These are phyloP conservation scores for Lathyrus oleraceus DNA, from an alignment of 306 rosid genomes.

Conservation along the genomic window DNA sequence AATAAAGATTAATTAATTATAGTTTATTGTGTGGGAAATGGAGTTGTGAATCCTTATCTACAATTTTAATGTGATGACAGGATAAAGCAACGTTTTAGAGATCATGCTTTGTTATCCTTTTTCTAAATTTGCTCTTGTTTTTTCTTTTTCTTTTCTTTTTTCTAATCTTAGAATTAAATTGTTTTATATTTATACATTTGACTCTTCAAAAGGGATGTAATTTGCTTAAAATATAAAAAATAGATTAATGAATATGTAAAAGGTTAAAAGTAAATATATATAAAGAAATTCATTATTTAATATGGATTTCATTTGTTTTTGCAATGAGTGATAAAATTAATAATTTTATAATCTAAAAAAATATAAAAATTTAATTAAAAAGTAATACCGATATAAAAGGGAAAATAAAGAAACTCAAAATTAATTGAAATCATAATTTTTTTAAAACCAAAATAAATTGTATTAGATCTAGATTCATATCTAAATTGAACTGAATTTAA, in stretches of 20 bases:
- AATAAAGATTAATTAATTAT: neutral
- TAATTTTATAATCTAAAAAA: too few relatives aligned
- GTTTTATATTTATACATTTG: neutral
- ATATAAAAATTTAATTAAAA: too few relatives aligned
- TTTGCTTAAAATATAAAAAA: neutral
- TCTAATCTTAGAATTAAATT: neutral
- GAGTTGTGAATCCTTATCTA: conserved; percentile 14
- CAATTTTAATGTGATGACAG: neutral
- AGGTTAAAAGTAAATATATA: neutral
- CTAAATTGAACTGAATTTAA: too few relatives aligned
- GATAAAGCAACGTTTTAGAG: neutral
- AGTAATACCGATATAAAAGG: too few relatives aligned
- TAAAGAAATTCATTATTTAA: neutral
- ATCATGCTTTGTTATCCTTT: neutral
- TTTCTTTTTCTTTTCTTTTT: neutral
- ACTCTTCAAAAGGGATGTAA: neutral
- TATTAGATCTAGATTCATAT: too few relatives aligned
- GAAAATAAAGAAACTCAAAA: too few relatives aligned
- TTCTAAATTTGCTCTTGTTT: neutral
- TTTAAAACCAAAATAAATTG: too few relatives aligned
- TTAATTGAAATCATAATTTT: too few relatives aligned
- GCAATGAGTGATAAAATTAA: too few relatives aligned
- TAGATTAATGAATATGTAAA: neutral
- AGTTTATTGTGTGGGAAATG: neutral
- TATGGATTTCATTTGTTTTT: too few relatives aligned